Evolutionary conservation across 257 asterid species (phyloP).

Genomic region (Ajuga chamaepitys): DNA sequence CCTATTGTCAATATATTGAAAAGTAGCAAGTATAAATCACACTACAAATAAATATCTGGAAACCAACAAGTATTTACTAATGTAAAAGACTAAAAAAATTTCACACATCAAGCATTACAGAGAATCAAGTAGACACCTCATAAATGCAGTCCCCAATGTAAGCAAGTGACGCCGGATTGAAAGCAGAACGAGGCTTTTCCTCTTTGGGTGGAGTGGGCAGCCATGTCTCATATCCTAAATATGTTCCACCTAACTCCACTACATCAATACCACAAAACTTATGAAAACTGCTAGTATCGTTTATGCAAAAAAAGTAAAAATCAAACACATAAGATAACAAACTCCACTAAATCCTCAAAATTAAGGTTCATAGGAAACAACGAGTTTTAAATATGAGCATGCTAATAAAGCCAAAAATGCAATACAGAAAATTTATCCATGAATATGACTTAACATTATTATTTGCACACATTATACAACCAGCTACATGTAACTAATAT

Average conservation of each 20-base stretch:
- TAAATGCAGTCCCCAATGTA: conserved; percentile 88
- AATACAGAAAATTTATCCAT: neutral
- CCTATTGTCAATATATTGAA: neutral
- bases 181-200: conserved; percentile 80
- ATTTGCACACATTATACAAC: neutral
- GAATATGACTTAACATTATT: too few species aligned
- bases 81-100: neutral
- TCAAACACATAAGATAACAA: neutral
- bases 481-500: neutral
- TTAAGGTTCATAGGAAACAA: neutral
- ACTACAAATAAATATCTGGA: neutral
- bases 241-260: conserved; percentile 42
- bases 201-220: conserved; percentile 69
- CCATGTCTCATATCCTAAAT: conserved; percentile 84
- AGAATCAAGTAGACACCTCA: conserved; percentile 38
- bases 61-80: neutral
- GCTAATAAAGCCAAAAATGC: neutral
- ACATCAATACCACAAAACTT: conserved; percentile 11
- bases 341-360: neutral
- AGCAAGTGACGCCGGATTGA: conserved; percentile 86
- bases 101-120: neutral
- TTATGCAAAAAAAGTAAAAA: neutral
- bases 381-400: neutral
- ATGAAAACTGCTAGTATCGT: neutral
- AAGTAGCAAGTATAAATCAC: neutral